Conservation (phyloP, 129 eudicot species). For the Flaveria sonorensis region DNA sequence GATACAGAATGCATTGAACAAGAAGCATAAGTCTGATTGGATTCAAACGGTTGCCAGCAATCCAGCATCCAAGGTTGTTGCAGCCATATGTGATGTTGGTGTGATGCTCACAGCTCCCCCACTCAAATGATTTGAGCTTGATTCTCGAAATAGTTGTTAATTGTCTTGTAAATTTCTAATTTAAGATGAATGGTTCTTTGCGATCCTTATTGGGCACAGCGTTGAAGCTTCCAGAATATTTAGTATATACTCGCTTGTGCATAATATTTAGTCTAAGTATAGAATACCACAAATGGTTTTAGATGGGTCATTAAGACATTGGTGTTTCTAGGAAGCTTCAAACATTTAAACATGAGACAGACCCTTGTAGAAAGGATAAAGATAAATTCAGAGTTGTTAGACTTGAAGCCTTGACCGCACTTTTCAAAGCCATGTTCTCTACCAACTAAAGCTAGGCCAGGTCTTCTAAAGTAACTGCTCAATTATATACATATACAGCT, state of each 20-base stretch:
- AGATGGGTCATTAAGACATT: not conserved
- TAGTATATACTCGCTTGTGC: constrained; percentile 9
- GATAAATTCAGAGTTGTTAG: not conserved
- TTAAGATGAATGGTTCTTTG: not conserved
- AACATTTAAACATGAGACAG: not conserved
- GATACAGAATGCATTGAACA: not conserved
- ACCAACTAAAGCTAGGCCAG: not conserved
- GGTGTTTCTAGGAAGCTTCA: not conserved
- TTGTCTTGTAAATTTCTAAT: not conserved
- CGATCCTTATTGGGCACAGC: not conserved
- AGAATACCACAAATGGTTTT: not conserved
- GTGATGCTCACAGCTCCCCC: not conserved
- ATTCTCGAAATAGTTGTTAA: no score
- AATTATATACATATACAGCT: not conserved
- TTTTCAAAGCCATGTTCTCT: not conserved
- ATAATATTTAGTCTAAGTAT: constrained; percentile 8
- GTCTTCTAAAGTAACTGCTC: not conserved
- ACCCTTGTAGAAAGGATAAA: not conserved
- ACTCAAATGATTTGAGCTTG: no score
- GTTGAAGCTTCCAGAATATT: not conserved
- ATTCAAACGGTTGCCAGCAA: not conserved
- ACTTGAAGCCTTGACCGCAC: not conserved
- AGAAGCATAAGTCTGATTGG: not conserved
- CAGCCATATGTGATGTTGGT: constrained; percentile 5
- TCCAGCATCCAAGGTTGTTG: constrained; percentile 8